phyloP scores from a whole-genome alignment of 768 basidiomycete species.

The Boletus edulis region DNA sequence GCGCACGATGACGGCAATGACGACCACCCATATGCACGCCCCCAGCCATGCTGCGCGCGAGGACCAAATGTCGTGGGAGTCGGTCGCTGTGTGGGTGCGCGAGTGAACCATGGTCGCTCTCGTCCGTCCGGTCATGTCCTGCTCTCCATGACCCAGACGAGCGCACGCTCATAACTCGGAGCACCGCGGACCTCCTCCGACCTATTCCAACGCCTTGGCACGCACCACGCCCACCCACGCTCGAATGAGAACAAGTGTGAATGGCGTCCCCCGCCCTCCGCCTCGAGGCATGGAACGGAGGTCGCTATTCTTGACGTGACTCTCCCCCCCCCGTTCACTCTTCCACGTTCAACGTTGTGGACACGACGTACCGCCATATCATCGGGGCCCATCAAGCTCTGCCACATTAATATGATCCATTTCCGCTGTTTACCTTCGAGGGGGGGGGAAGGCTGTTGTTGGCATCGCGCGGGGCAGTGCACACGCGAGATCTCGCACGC shows the following conservation, averaged over 20 bases:
- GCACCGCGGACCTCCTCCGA: slow-evolving; percentile 9
- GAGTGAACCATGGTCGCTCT: too few species aligned
- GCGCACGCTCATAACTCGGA: slow-evolving; percentile 3
- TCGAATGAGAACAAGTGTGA: background rate
- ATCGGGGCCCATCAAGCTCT: slow-evolving; percentile 4
- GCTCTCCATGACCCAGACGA: too few species aligned
- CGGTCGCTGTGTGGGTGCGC: background rate
- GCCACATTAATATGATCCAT: slow-evolving; percentile 15
- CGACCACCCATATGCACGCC: background rate
- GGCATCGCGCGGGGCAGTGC: background rate
- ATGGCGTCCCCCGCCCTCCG: background rate
- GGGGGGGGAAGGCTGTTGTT: background rate
- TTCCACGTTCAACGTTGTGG: background rate
- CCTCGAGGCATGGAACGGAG: slow-evolving; percentile 14
- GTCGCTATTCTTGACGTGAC: background rate
- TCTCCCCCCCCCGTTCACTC: background rate
- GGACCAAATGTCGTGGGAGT: slow-evolving; percentile 1
- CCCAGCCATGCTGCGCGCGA: background rate
- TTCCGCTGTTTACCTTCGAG: slow-evolving; percentile 15
- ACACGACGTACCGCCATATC: slow-evolving; percentile 1
- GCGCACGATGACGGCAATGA: too few species aligned
- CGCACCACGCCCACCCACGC: slow-evolving; percentile 3
- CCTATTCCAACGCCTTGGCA: background rate
- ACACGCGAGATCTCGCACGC: slow-evolving; percentile 2
- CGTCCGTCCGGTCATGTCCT: too few species aligned